Evolutionary conservation across 306 rosid genomes (phyloP), one percentile per base, ranked within the genome.

Genomic region (Styphnolobium japonicum): DNA sequence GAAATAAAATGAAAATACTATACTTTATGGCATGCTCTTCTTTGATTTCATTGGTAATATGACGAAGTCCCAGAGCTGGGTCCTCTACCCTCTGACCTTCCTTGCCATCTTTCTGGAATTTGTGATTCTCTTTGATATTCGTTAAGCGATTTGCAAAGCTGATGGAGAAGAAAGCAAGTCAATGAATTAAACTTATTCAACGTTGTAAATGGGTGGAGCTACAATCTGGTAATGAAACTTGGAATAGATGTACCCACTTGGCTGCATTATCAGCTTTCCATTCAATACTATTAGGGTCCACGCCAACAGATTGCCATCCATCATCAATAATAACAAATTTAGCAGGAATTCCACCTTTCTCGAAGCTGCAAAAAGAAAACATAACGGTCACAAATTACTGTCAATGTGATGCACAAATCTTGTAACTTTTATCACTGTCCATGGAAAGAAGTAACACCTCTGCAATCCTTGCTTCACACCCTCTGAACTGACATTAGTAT

Each of bases 111-210:
- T 91, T 93, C 86, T 93, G 97, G 80, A 93, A 93, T 23, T 93
- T 93, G 89, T 90, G 85, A 74, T 93, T 93, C 81, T 93, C 98
- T 91, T 87, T 85, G 15, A 91, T 90, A 78, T 86, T 23, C 1
- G 97, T 93, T 49, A 93, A 73, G 73, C 97, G 88, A 80, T 90
- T 91, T 36, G 92, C 97, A 78, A 93, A 93, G 90, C 97, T 93
- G 87, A 71, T 65, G 37, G 27, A 10, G 53, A 79, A 40, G 37
- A 27, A 75, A 34, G 7, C 5, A 40, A 72, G 12, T 11, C 76
- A 40, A 19, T 74, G 18, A 39, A 19, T 73, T n/a, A 23, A 22
- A 31, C 2, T 79, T 31, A 39, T 42, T 65, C 29, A 18, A 64
- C 10, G 8, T 15, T 61, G 39, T 36, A 56, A 63, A 70, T 19